A percentile compares a stretch with the other conserved stretches of the same genome.
phyloP scores from a whole-genome alignment of 371 early-diverging fungal species.

The Lichtheimia ornata region DNA sequence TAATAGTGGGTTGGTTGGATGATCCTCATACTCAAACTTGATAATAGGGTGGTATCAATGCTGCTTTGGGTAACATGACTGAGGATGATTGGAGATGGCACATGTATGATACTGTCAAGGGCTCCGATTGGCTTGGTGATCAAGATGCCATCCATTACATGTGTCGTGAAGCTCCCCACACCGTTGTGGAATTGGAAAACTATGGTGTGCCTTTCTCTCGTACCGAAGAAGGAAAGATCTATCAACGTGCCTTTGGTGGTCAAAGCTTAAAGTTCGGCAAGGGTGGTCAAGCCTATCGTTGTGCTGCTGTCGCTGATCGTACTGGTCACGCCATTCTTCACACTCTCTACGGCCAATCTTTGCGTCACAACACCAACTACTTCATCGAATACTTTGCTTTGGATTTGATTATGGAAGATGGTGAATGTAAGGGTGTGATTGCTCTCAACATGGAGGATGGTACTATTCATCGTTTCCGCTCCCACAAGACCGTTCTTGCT shows the following conservation, averaged over 20 bases:
- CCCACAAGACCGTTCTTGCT: slow-evolving; percentile 97
- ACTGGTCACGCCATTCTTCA: slow-evolving; percentile 98
- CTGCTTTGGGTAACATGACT: slow-evolving; percentile 98
- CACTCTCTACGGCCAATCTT: slow-evolving; percentile 96
- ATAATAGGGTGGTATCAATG: slow-evolving; percentile 98
- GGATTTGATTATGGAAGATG: slow-evolving; percentile 98
- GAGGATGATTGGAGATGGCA: slow-evolving; percentile 99
- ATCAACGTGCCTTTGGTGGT: slow-evolving; percentile 98
- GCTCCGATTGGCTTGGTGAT: slow-evolving; percentile 97
- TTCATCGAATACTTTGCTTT: slow-evolving; percentile 99
- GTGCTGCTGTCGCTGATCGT: slow-evolving; percentile 97
- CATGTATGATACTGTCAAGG: slow-evolving; percentile 99
- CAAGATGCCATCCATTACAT: slow-evolving; percentile 99
- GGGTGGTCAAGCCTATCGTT: slow-evolving; percentile 96
- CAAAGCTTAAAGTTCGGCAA: slow-evolving; percentile 92
- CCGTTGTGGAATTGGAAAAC: slow-evolving; percentile 97
- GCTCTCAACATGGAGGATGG: slow-evolving; percentile 98
- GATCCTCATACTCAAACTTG: too few species aligned
- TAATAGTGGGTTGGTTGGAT: too few species aligned
- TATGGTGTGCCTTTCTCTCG: slow-evolving; percentile 98
- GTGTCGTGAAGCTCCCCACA: slow-evolving; percentile 96
- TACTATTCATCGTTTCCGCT: slow-evolving; percentile 94
- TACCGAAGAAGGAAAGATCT: slow-evolving; percentile 96
- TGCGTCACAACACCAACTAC: slow-evolving; percentile 93
- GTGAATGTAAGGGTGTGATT: slow-evolving; percentile 94